Evolutionary conservation across 2,329 filamentous ascomycete species (phyloP), one percentile per base, ranked within the genome.

Genomic region (Diaporthe capsici): DNA sequence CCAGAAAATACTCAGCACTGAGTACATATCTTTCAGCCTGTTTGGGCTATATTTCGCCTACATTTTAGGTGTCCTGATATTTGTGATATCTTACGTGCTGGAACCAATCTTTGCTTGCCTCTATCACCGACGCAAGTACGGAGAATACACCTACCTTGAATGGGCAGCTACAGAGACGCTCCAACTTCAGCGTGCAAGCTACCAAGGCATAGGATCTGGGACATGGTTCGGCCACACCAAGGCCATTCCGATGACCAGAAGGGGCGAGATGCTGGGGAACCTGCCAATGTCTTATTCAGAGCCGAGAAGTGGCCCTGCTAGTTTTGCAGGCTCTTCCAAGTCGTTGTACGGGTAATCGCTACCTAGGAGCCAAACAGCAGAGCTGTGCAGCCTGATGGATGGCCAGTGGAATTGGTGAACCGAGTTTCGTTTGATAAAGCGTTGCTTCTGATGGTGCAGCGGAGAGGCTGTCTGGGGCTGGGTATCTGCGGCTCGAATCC

Each of bases 121-220:
- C 0, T 63, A 44, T 63, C n/a, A 39, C 37, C 37, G 39, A 8
- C n/a, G 9, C 13, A 44, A 17, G 12, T 63, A 44, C 39, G 4
- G 39, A 17, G 37, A 63, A 47, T 63, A 63, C 15, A 25, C 60
- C 39, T 63, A 63, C 8, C 60, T 63, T 20, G 60, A 63, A 15
- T 63, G 60, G 60, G 10, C 60, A 9, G 10, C 60, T 12, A 63
- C 60, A 8, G 60, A 63, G n/a, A 63, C 60, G 2, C 39, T 63
- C 8, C 60, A 63, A 28, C 39, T 63, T 5, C 60, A 63, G 13
- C 60, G 60, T 28, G 15, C 60, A 5, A 25, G 60, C 39, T 63
- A 63, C 15, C 37, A 63, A 44, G 60, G 37, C 13, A 63, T 63
- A 25, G 39, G n/a, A 5, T 63, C 60, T 10, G 37, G 39, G 12